Percentiles rank a stretch among this genome's conserved stretches.
phyloP scores from a whole-genome alignment of 768 basidiomycete genomes.

The Lentinula lateritia region DNA sequence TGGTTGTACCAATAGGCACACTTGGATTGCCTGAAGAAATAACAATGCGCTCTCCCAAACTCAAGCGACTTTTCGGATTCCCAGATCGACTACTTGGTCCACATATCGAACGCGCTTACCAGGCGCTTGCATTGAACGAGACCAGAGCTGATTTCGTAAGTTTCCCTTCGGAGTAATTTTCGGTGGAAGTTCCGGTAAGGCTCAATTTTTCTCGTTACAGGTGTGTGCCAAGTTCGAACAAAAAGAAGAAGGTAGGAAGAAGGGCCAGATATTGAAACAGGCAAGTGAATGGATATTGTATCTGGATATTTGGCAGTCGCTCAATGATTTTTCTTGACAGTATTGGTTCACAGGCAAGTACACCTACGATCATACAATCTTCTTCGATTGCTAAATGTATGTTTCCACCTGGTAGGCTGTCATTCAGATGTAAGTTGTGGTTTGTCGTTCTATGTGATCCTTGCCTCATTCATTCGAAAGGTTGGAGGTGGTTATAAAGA shows the following conservation, averaged over 20 bases:
- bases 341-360: slow-evolving; percentile 67
- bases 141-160: slow-evolving; percentile 63
- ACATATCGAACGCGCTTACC: slow-evolving; percentile 62
- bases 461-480: slow-evolving; percentile 25
- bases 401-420: slow-evolving; percentile 19
- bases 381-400: not conserved
- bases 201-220: slow-evolving; percentile 22
- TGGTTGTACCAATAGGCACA: slow-evolving; percentile 18
- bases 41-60: slow-evolving; percentile 34
- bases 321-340: slow-evolving; percentile 21
- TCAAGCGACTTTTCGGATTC: slow-evolving; percentile 59
- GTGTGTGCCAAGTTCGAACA: slow-evolving; percentile 61
- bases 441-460: not conserved
- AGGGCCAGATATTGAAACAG: slow-evolving; percentile 60
- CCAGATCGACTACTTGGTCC: slow-evolving; percentile 51
- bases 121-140: slow-evolving; percentile 68
- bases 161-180: not conserved
- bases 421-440: slow-evolving; percentile 36
- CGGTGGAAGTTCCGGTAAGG: not conserved
- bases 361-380: not conserved
- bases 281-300: slow-evolving; percentile 22
- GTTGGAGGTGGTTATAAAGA: slow-evolving; percentile 65
- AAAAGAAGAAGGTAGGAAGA: slow-evolving; percentile 41
- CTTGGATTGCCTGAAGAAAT: slow-evolving; percentile 67
- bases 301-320: not conserved